Conservation (phyloP, 352 stramenopile species). For the Pythium aquatile region DNA sequence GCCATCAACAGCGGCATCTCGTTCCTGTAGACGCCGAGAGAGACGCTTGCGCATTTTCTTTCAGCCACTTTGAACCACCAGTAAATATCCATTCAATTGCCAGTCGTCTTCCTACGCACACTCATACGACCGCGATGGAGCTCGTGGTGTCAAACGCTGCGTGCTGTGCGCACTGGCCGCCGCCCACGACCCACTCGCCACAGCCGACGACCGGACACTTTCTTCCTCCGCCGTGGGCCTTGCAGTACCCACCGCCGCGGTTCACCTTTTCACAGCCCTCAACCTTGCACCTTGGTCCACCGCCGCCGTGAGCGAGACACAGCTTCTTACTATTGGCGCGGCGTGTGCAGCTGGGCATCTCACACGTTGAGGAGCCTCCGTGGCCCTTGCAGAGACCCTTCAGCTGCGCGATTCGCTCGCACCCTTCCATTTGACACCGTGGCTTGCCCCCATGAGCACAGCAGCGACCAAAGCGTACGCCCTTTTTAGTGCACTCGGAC, state of each 20-base stretch:
- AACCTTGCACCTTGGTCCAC: slow-evolving; percentile 63
- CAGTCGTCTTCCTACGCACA: neutral
- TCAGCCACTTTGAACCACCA: neutral
- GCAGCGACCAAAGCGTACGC: slow-evolving; percentile 76
- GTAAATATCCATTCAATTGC: slow-evolving; percentile 4
- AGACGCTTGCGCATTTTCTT: slow-evolving; percentile 6
- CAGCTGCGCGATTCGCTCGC: slow-evolving; percentile 60
- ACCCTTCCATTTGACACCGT: slow-evolving; percentile 60
- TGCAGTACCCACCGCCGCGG: slow-evolving; percentile 74
- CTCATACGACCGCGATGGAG: slow-evolving; percentile 36
- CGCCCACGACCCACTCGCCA: slow-evolving; percentile 72
- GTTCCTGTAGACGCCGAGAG: slow-evolving; percentile 50
- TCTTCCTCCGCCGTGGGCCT: slow-evolving; percentile 76
- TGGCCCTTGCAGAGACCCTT: slow-evolving; percentile 79
- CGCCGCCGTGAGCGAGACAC: slow-evolving; percentile 82
- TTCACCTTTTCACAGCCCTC: slow-evolving; percentile 75
- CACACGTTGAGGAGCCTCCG: slow-evolving; percentile 67
- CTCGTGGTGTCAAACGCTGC: slow-evolving; percentile 36
- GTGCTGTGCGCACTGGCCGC: slow-evolving; percentile 65
- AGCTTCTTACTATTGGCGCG: slow-evolving; percentile 75
- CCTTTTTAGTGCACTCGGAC: slow-evolving; percentile 75
- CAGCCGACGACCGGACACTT: slow-evolving; percentile 61
- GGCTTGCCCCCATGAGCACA: slow-evolving; percentile 77
- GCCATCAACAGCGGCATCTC: slow-evolving; percentile 81
- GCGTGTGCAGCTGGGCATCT: slow-evolving; percentile 53